A percentile compares a stretch with the other conserved stretches of the same genome.
Conservation (phyloP, 2,329 filamentous ascomycete species). For the Hortaea sp. region DNA sequence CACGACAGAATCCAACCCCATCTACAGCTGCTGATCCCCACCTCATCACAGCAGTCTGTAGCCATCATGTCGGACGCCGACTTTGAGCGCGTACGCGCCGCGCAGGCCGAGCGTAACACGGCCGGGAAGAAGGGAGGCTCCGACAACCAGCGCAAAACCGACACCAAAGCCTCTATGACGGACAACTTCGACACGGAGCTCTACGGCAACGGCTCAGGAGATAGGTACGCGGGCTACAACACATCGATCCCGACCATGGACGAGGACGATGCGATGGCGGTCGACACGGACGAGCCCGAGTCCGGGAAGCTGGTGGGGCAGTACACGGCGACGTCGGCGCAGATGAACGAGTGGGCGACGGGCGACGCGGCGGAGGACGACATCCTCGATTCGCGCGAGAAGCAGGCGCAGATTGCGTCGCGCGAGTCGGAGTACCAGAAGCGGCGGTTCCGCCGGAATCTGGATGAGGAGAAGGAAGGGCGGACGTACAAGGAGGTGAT, state of each 20-base stretch:
- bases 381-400: slow-evolving; percentile 73
- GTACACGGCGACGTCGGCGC: slow-evolving; percentile 84
- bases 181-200: slow-evolving; percentile 81
- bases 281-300: slow-evolving; percentile 55
- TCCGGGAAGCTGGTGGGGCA: slow-evolving; percentile 72
- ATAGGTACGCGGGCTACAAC: slow-evolving; percentile 85
- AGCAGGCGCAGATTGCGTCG: slow-evolving; percentile 80
- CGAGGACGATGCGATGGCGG: slow-evolving; percentile 69
- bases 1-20: background rate
- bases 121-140: slow-evolving; percentile 66
- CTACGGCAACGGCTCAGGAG: slow-evolving; percentile 62
- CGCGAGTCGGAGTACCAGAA: slow-evolving; percentile 98
- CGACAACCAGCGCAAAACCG: slow-evolving; percentile 71
- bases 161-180: slow-evolving; percentile 83
- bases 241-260: slow-evolving; percentile 74
- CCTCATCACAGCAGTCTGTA: background rate
- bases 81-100: slow-evolving; percentile 76
- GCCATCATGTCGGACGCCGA: slow-evolving; percentile 48
- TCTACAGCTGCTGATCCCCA: background rate
- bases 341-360: slow-evolving; percentile 88
- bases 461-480: slow-evolving; percentile 64
- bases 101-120: slow-evolving; percentile 86
- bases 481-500: slow-evolving; percentile 84
- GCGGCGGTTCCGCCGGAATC: slow-evolving; percentile 75
- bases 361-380: slow-evolving; percentile 91